A percentile compares a stretch with the other conserved stretches of the same genome.
phyloP scores from a whole-genome alignment of 2,329 filamentous ascomycete species.

The Diplodia sapinea region DNA sequence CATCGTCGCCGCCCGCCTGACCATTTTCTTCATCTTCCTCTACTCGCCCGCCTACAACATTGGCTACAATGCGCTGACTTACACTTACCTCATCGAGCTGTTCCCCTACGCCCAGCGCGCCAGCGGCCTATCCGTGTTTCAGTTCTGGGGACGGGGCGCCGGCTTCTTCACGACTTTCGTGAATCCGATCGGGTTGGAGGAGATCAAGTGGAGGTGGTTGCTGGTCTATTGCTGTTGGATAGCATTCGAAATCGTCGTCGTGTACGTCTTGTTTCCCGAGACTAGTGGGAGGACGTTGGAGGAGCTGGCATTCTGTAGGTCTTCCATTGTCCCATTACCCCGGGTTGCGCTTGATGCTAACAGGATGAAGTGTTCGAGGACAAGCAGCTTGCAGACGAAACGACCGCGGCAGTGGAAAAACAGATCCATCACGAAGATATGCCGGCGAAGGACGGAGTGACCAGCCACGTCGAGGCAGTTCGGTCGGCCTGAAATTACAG shows the following conservation, averaged over 20 bases:
- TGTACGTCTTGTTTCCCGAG: conserved; percentile 47
- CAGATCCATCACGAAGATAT: conserved; percentile 40
- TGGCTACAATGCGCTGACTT: conserved; percentile 63
- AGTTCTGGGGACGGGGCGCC: conserved; percentile 66
- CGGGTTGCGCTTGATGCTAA: conserved; percentile 31
- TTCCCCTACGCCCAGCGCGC: conserved; percentile 57
- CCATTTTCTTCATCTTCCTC: conserved; percentile 62
- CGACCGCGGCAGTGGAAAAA: conserved; percentile 41
- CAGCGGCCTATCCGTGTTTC: conserved; percentile 62
- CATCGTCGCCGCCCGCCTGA: conserved; percentile 41
- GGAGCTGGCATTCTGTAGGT: conserved; percentile 47
- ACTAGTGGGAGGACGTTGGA: conserved; percentile 52
- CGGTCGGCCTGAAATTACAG: neutral
- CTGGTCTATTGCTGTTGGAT: conserved; percentile 51
- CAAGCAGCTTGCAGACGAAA: conserved; percentile 40
- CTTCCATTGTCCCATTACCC: conserved; percentile 18
- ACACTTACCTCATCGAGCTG: conserved; percentile 60
- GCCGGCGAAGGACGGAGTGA: neutral
- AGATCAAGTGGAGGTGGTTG: conserved; percentile 49
- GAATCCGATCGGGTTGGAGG: conserved; percentile 67
- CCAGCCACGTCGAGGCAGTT: conserved; percentile 17
- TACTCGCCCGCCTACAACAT: conserved; percentile 60
- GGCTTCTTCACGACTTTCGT: conserved; percentile 66
- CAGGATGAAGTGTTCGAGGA: conserved; percentile 42
- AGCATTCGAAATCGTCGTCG: conserved; percentile 49